Percentiles rank a stretch among this genome's conserved stretches.
Evolutionary conservation across 1,284 basidiomycete species (phyloP).

Genomic region (Sutorius eximius): DNA sequence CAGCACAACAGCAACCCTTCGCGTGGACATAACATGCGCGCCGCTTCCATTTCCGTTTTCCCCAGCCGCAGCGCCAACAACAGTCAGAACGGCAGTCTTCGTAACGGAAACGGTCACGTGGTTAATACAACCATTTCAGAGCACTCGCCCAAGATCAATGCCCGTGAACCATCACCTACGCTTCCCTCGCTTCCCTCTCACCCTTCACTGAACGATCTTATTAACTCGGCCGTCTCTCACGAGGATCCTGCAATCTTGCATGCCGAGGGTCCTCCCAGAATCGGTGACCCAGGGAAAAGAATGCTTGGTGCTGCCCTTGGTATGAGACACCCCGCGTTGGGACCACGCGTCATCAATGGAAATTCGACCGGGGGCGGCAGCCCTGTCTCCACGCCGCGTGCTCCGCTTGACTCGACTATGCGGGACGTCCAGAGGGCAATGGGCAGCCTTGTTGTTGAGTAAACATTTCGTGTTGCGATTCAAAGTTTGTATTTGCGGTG

Average conservation of each 20-base stretch:
- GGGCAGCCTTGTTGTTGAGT: slow-evolving; percentile 73
- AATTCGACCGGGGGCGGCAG: slow-evolving; percentile 21
- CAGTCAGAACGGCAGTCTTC: slow-evolving; percentile 40
- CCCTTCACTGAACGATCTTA: slow-evolving; percentile 78
- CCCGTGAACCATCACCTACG: slow-evolving; percentile 75
- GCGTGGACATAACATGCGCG: slow-evolving; percentile 67
- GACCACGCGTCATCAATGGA: slow-evolving; percentile 56
- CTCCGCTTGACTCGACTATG: slow-evolving; percentile 62
- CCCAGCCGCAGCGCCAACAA: slow-evolving; percentile 47
- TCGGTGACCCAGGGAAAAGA: slow-evolving; percentile 80
- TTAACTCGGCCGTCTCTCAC: slow-evolving; percentile 58
- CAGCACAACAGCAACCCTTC: slow-evolving; percentile 62
- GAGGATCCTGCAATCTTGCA: slow-evolving; percentile 63
- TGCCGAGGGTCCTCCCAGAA: slow-evolving; percentile 53
- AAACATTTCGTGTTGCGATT: slow-evolving; percentile 28
- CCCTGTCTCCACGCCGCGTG: slow-evolving; percentile 29
- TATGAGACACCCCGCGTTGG: slow-evolving; percentile 71
- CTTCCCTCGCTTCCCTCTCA: slow-evolving; percentile 76
- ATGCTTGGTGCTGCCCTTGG: slow-evolving; percentile 83
- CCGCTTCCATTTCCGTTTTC: slow-evolving; percentile 68
- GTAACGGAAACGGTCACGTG: slow-evolving; percentile 40
- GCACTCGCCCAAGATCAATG: slow-evolving; percentile 41
- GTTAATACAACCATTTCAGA: slow-evolving; percentile 53
- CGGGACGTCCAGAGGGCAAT: slow-evolving; percentile 76
- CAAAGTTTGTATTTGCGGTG: slow-evolving; percentile 15